Base-by-base conservation (phyloP, 2,329 filamentous ascomycete species). In the Paracoccidioides brasiliensis region DNA sequence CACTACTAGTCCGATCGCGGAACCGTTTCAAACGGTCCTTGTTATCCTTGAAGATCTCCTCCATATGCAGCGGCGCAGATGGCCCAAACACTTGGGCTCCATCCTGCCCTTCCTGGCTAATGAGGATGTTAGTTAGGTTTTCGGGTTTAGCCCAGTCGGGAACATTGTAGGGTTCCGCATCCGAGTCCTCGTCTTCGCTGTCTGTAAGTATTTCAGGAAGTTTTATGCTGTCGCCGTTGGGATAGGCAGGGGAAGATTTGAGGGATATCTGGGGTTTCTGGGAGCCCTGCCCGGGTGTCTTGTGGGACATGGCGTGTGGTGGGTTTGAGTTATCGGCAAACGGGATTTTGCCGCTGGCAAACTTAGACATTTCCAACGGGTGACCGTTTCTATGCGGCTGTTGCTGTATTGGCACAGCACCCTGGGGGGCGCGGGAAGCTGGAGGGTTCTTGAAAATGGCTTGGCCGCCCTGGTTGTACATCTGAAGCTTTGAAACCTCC, bases 131-230 rank as follows among this genome's bases (percentile, higher is more conserved):
- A 15, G 85, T 82, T 48, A 98, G 80, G 60, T 88, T 85, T 9
- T 91, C 90, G 2, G 88, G 88, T 66, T 95, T 86, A 4, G 89
- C 90, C 93, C 93, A 98, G 6, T 82, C 81, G 2, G 89, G 87
- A 14, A 88, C 80, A 54, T 73, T 75, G 64, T 88, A 83, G 50
- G 76, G 76, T 45, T 80, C 76, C 2, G 73, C 70, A 43, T 85
- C 81, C 5, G 79, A 81, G 58, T 91, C 86, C 51, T 91, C 86
- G 57, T 95, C 88, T 64, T 95, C 90, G 35, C 89, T 90, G 67
- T 98, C 94, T 1, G 93, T 97, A 60, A 90, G 83, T 63, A 98
- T 97, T 63, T 98, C 93, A 0, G 93, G 91, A 3, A 98, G 81
- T 62, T 93, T 86, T 64, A 98, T 96, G 53, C 80, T 81, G 57